Evolutionary conservation across 2,329 filamentous ascomycete species (phyloP).

Genomic region (Cladosporium sp.): DNA sequence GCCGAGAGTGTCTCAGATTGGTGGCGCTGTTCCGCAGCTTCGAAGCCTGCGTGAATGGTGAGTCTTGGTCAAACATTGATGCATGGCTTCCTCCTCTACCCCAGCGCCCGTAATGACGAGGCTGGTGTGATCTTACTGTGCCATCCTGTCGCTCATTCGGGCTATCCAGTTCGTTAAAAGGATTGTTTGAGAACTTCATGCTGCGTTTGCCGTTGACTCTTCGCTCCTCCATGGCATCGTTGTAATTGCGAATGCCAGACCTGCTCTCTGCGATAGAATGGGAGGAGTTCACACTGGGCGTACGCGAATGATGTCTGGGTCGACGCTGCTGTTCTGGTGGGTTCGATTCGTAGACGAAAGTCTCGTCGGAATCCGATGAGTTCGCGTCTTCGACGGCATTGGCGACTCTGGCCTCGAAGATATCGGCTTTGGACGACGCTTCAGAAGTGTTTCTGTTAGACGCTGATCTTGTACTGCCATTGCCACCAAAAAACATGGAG

Average conservation of each 20-base stretch:
- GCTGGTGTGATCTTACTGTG: slow-evolving; percentile 59
- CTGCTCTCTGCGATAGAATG: slow-evolving; percentile 66
- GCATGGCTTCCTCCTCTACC: slow-evolving; percentile 70
- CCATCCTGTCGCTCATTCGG: slow-evolving; percentile 42
- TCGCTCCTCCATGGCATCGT: slow-evolving; percentile 61
- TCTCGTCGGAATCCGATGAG: slow-evolving; percentile 96
- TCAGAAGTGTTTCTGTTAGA: slow-evolving; percentile 28
- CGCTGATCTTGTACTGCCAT: slow-evolving; percentile 26
- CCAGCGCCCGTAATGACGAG: slow-evolving; percentile 79
- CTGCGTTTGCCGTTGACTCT: slow-evolving; percentile 76
- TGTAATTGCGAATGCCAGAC: slow-evolving; percentile 62
- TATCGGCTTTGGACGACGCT: slow-evolving; percentile 93
- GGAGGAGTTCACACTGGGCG: slow-evolving; percentile 85
- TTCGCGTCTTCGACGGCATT: slow-evolving; percentile 94
- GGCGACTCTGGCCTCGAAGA: slow-evolving; percentile 95
- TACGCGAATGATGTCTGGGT: slow-evolving; percentile 87
- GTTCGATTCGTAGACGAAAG: slow-evolving; percentile 98
- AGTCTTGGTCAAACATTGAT: slow-evolving; percentile 74
- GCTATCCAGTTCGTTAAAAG: slow-evolving; percentile 64
- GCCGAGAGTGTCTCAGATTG: slow-evolving; percentile 48
- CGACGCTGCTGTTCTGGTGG: slow-evolving; percentile 63
- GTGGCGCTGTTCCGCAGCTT: slow-evolving; percentile 62
- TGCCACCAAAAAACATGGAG: slow-evolving; percentile 10
- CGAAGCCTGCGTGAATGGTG: slow-evolving; percentile 70
- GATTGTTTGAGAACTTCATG: slow-evolving; percentile 90